Evolutionary conservation across 495 filamentous ascomycete species (phyloP).

Genomic region (Chaetomium fimeti): DNA sequence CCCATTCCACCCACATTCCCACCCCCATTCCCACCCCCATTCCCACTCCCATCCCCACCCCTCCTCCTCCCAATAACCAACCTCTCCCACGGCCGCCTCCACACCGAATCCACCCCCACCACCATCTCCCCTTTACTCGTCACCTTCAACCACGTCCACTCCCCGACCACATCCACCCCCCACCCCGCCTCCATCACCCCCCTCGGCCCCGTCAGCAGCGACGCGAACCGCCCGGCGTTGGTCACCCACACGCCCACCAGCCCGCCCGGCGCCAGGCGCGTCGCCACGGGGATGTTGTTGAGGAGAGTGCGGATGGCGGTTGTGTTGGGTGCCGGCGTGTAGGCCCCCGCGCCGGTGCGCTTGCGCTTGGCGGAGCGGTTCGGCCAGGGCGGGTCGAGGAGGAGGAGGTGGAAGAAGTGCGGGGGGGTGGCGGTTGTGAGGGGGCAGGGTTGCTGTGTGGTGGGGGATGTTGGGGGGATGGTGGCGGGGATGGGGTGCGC

Average conservation of each 20-base stretch:
- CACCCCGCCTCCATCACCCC: slow-evolving; percentile 56
- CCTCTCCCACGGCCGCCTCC: slow-evolving; percentile 85
- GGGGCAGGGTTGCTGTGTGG: slow-evolving; percentile 25
- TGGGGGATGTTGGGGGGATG: slow-evolving; percentile 35
- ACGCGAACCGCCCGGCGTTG: slow-evolving; percentile 63
- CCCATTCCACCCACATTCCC: slow-evolving; percentile 40
- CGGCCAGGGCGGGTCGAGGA: slow-evolving; percentile 93
- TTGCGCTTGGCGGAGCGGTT: slow-evolving; percentile 81
- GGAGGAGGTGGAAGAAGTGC: slow-evolving; percentile 75
- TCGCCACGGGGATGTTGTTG: slow-evolving; percentile 52
- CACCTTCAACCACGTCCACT: slow-evolving; percentile 92
- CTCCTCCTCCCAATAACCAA: slow-evolving; percentile 64
- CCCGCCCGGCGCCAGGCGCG: slow-evolving; percentile 54
- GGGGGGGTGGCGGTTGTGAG: slow-evolving; percentile 36
- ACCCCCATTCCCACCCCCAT: slow-evolving; percentile 9
- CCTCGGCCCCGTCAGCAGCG: slow-evolving; percentile 50
- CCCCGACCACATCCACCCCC: slow-evolving; percentile 65
- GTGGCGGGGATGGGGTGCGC: slow-evolving; percentile 44
- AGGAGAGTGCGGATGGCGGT: slow-evolving; percentile 47
- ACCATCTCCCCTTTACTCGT: slow-evolving; percentile 70
- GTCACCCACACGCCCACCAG: slow-evolving; percentile 85
- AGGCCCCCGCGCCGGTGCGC: slow-evolving; percentile 38
- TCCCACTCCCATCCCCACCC: slow-evolving; percentile 32
- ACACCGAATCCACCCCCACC: slow-evolving; percentile 62
- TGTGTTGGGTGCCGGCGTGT: slow-evolving; percentile 53